Conservation (phyloP, 228 moss, liverwort and hornwort species). For the Sphagnum magellanicum region DNA sequence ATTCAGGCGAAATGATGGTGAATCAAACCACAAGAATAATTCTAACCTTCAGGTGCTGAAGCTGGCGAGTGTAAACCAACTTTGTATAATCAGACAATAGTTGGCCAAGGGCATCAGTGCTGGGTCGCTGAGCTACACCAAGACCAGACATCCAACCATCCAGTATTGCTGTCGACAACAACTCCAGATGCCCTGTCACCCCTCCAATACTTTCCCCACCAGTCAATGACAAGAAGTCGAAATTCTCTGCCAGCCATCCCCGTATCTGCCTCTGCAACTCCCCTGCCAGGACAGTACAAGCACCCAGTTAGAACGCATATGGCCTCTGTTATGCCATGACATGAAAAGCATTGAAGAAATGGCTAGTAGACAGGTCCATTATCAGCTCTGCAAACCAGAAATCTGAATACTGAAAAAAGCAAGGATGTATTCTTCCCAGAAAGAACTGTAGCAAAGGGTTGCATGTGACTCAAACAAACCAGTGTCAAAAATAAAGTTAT, state of each 20-base stretch:
- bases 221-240: conserved; percentile 74
- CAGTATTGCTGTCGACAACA: conserved; percentile 90
- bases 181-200: conserved; percentile 78
- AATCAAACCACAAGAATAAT: not conserved
- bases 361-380: too few relatives aligned
- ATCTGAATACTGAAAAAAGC: too few relatives aligned
- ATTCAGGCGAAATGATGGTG: not conserved
- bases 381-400: too few relatives aligned
- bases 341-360: too few relatives aligned
- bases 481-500: too few relatives aligned
- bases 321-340: too few relatives aligned
- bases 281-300: conserved; percentile 17
- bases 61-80: conserved; percentile 79
- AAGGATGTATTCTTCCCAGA: too few relatives aligned
- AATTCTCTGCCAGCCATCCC: conserved; percentile 88
- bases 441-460: too few relatives aligned
- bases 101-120: conserved; percentile 94
- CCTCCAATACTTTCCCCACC: conserved; percentile 60
- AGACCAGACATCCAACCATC: conserved; percentile 99
- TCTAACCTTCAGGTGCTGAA: conserved; percentile 79
- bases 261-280: conserved; percentile 97
- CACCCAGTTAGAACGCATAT: too few relatives aligned
- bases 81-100: conserved; percentile 87
- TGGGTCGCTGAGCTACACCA: conserved; percentile 78
- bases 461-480: too few relatives aligned